Evolutionary conservation across 352 stramenopile genomes (phyloP).

Genomic region (Vaucheria bursata): DNA sequence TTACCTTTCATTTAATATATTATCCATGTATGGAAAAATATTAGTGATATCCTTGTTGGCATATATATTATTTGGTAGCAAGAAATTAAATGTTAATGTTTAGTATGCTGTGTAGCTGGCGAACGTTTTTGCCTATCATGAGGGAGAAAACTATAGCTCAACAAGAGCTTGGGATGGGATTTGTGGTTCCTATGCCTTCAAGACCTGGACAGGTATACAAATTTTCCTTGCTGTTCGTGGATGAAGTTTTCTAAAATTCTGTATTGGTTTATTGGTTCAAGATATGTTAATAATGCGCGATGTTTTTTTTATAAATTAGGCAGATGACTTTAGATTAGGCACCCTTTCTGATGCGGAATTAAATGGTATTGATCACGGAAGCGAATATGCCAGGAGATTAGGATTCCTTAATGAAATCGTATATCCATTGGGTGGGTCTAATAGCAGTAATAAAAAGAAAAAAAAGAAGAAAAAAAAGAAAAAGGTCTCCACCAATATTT

Average conservation of each 20-base stretch:
- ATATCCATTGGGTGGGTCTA: constrained; percentile 20
- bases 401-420: constrained; percentile 43
- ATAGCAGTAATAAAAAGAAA: constrained; percentile 15
- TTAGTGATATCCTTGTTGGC: no score
- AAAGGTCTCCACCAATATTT: no score
- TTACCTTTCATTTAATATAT: no score
- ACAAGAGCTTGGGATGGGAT: constrained; percentile 30
- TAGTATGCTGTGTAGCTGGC: constrained; percentile 18
- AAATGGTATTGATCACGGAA: constrained; percentile 8
- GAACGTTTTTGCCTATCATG: constrained; percentile 28
- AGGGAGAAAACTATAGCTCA: constrained; percentile 29
- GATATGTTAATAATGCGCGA: not conserved
- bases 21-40: no score
- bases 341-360: not conserved
- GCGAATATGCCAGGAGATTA: constrained; percentile 22
- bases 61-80: no score
- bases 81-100: no score
- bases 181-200: constrained; percentile 16
- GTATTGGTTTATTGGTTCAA: not conserved
- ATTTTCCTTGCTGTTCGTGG: not conserved
- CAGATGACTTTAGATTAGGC: not conserved
- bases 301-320: constrained; percentile 1
- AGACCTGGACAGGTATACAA: not conserved
- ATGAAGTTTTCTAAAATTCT: not conserved
- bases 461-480: constrained; percentile 48